Percentiles rank a stretch among this genome's conserved stretches.
These are phyloP conservation scores for Eucalyptus sideroxylon DNA, from an alignment of 345 rosid species.

Conservation along the genomic window DNA sequence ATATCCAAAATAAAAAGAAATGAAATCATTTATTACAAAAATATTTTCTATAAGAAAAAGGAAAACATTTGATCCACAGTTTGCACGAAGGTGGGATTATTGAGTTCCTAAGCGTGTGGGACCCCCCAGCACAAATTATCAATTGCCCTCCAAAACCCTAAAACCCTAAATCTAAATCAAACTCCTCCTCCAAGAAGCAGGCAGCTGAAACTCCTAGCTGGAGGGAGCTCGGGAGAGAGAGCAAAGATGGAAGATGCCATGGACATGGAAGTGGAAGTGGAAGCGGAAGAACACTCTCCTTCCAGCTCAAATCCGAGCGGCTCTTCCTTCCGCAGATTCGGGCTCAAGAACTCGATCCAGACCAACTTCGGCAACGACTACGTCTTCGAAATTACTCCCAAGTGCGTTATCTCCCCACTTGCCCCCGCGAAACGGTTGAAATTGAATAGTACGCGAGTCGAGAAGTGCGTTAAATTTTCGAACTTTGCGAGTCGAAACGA, in stretches of 20 bases:
- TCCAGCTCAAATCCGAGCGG: background rate
- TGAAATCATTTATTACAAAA: background rate
- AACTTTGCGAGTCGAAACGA: background rate
- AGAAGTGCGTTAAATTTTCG: background rate
- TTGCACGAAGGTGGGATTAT: background rate
- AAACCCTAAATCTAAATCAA: background rate
- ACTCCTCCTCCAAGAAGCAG: background rate
- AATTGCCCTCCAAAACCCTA: background rate
- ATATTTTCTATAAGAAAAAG: background rate
- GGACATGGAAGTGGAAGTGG: constrained; percentile 68
- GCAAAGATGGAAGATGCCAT: constrained; percentile 3
- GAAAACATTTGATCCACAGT: background rate
- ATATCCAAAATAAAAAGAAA: background rate
- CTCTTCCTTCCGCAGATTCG: constrained; percentile 33
- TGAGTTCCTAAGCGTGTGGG: background rate
- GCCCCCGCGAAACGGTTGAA: background rate
- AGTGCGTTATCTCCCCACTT: constrained; percentile 13
- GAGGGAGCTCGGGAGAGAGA: background rate
- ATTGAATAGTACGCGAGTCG: background rate
- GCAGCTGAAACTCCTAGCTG: background rate
- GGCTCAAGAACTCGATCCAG: constrained; percentile 60
- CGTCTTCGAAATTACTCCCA: constrained; percentile 77
- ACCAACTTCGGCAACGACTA: constrained; percentile 86
- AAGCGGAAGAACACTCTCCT: constrained; percentile 22
- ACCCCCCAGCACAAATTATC: background rate